Conservation (phyloP, 306 rosid genomes). For the Cucumis melo region DNA sequence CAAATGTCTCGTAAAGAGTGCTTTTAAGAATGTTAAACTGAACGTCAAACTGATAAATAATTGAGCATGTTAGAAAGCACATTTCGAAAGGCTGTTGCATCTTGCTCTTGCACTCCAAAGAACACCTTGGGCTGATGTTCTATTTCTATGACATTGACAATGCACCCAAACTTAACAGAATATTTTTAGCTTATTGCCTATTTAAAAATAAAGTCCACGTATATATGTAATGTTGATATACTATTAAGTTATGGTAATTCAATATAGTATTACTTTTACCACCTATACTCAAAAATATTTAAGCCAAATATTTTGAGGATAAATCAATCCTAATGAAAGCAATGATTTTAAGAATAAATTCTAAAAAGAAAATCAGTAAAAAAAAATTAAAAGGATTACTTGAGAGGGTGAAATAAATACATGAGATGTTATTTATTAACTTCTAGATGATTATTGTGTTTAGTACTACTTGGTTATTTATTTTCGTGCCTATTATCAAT, state of each 20-base stretch:
- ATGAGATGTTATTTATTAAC: not conserved
- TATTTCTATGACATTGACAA: not conserved
- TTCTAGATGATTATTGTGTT: no score
- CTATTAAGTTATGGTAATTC: not conserved
- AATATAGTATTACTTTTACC: not conserved
- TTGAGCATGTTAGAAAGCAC: not conserved
- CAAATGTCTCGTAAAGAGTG: not conserved
- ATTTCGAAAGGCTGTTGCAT: not conserved
- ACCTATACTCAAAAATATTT: not conserved
- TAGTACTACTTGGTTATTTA: no score
- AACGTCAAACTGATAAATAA: not conserved
- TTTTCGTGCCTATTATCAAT: no score
- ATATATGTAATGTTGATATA: not conserved
- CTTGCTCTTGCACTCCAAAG: not conserved
- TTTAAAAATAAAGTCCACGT: not conserved
- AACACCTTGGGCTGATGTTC: not conserved
- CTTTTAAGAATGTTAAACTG: not conserved
- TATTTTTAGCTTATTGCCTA: not conserved
- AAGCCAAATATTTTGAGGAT: not conserved
- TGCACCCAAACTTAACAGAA: not conserved
- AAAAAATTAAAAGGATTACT: not conserved
- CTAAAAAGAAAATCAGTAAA: not conserved
- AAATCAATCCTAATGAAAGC: not conserved
- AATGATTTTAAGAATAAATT: not conserved
- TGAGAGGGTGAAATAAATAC: not conserved